These are phyloP conservation scores for Ophiostoma sp. DNA, from an alignment of 2,329 filamentous ascomycete species.

Conservation along the genomic window DNA sequence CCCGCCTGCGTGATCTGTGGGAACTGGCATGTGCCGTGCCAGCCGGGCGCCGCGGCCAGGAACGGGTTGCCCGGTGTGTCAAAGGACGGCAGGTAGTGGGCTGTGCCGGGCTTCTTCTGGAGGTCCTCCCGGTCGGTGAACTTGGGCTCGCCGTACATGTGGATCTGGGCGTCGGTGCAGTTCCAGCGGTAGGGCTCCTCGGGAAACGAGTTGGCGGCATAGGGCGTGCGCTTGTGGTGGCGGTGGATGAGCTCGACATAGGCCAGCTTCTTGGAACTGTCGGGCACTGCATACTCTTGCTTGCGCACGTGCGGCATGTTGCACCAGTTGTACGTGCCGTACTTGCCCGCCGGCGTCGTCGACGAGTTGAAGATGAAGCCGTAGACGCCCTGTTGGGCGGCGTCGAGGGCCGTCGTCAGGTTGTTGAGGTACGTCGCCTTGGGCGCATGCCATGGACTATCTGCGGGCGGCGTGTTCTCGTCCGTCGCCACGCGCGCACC, in stretches of 20 bases:
- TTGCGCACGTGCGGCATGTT: conserved; percentile 81
- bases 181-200: conserved; percentile 67
- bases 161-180: conserved; percentile 65
- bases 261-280: conserved; percentile 55
- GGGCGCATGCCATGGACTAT: conserved; percentile 32
- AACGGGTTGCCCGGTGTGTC: conserved; percentile 62
- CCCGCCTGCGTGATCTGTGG: conserved; percentile 71
- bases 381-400: conserved; percentile 51
- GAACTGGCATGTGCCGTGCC: conserved; percentile 71
- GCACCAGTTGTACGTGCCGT: conserved; percentile 72
- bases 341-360: conserved; percentile 47
- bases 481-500: background rate
- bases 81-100: conserved; percentile 60
- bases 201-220: conserved; percentile 71
- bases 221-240: conserved; percentile 80
- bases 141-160: conserved; percentile 58
- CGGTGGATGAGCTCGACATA: conserved; percentile 78
- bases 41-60: conserved; percentile 54
- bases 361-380: conserved; percentile 71
- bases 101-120: conserved; percentile 34
- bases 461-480: conserved; percentile 20
- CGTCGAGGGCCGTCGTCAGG: conserved; percentile 28
- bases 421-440: conserved; percentile 32
- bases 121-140: conserved; percentile 37
- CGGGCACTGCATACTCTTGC: conserved; percentile 55